phyloP scores from a whole-genome alignment of 208 protist species.

The Naegleria gruberi region DNA sequence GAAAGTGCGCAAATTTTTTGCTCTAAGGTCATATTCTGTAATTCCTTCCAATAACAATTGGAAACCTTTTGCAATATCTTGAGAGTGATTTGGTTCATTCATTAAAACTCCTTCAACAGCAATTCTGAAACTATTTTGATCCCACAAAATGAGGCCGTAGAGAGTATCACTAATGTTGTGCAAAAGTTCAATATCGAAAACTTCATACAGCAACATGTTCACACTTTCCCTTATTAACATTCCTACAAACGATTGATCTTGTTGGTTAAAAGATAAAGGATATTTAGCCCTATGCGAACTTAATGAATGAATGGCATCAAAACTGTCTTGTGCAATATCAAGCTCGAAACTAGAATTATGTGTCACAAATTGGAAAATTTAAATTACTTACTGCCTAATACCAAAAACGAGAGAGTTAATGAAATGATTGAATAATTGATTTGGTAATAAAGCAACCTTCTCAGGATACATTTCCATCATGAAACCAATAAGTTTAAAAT shows the following conservation, averaged over 20 bases:
- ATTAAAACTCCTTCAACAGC: not conserved
- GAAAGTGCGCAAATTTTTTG: not conserved
- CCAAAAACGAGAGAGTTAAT: not conserved
- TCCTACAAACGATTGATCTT: not conserved
- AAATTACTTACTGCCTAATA: not conserved
- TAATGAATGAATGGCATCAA: not conserved
- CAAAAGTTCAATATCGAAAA: not conserved
- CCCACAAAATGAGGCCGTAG: not conserved
- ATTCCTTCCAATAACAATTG: not conserved
- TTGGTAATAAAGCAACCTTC: not conserved
- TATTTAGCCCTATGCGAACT: not conserved
- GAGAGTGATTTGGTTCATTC: not conserved
- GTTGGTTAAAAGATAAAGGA: not conserved
- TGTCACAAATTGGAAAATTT: not conserved
- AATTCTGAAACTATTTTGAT: not conserved
- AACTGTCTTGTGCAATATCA: not conserved
- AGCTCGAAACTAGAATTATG: not conserved
- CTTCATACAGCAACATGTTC: not conserved
- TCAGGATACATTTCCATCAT: slow-evolving; percentile 21
- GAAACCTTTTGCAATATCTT: not conserved
- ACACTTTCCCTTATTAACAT: not conserved
- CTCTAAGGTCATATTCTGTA: not conserved
- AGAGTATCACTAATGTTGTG: not conserved
- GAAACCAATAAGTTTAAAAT: not conserved
- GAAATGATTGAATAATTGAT: not conserved